Evolutionary conservation across 2,329 filamentous ascomycete species (phyloP).

Genomic region (Blastomyces parvus): DNA sequence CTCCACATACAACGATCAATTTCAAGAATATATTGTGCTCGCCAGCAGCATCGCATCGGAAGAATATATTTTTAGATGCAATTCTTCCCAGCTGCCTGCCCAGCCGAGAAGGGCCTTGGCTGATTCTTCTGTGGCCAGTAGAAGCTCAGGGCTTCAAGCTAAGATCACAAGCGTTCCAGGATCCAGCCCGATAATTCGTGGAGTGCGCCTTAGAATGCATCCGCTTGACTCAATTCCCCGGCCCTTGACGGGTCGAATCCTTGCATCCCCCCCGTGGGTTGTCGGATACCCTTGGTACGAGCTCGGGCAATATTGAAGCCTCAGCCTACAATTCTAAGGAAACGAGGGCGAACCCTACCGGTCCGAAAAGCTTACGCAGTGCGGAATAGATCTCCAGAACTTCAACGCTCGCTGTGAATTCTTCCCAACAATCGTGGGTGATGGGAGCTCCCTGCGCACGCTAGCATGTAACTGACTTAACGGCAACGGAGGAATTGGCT

Average conservation of each 20-base stretch:
- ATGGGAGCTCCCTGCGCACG: neutral
- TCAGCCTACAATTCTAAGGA: no score
- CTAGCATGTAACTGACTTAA: no score
- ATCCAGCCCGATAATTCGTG: neutral
- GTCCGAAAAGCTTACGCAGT: neutral
- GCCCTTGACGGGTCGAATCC: neutral
- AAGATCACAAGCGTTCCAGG: neutral
- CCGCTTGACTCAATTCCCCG: neutral
- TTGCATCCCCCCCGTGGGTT: neutral
- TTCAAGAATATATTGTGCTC: no score
- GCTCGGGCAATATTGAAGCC: neutral
- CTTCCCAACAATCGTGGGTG: neutral
- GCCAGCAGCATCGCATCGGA: no score
- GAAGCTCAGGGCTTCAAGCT: neutral
- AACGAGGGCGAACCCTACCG: neutral
- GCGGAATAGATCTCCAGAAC: neutral
- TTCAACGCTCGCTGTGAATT: neutral
- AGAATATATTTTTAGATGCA: no score
- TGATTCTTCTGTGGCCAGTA: no score
- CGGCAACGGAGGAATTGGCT: neutral
- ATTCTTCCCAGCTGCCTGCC: no score
- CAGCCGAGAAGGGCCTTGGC: no score
- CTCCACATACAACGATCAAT: no score
- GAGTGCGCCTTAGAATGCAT: neutral
- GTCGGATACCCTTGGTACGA: neutral